Percentiles rank a stretch among this genome's conserved stretches.
Evolutionary conservation across 2,329 filamentous ascomycete species (phyloP).

Genomic region (Blumeria hordei): DNA sequence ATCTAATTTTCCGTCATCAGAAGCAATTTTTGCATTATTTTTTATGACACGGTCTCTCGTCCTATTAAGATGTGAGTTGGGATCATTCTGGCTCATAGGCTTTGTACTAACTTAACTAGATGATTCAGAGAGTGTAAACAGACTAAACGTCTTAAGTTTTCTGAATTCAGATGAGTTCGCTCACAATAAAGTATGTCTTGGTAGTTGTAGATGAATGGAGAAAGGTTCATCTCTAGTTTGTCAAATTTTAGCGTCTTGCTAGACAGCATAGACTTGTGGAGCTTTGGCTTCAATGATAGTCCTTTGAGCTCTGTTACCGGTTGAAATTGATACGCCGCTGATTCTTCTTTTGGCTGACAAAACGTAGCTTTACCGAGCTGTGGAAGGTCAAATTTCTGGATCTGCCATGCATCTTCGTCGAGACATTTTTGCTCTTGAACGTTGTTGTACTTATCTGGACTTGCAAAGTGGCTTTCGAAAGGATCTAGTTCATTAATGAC

Average conservation of each 20-base stretch:
- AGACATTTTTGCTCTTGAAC: constrained; percentile 26
- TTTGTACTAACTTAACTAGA: constrained; percentile 44
- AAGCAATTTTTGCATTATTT: constrained; percentile 60
- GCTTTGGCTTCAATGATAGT: constrained; percentile 45
- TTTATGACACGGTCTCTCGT: constrained; percentile 81
- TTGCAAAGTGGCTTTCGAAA: constrained; percentile 60
- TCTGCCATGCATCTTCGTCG: constrained; percentile 26
- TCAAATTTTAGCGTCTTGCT: constrained; percentile 12
- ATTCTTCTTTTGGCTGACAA: constrained; percentile 19
- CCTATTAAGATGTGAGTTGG: constrained; percentile 17
- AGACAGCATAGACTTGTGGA: constrained; percentile 32
- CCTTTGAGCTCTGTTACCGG: constrained; percentile 18
- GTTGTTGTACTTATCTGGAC: constrained; percentile 36
- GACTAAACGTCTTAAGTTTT: constrained; percentile 42
- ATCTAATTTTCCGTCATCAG: constrained; percentile 36
- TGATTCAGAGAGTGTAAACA: constrained; percentile 81
- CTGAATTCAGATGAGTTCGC: constrained; percentile 43
- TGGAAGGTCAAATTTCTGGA: constrained; percentile 19
- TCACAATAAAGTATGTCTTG: constrained; percentile 56
- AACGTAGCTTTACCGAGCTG: constrained; percentile 25
- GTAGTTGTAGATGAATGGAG: constrained; percentile 57
- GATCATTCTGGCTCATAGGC: background rate
- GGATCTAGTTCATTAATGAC: constrained; percentile 35
- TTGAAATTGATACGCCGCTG: constrained; percentile 8
- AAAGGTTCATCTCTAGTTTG: constrained; percentile 36